Evolutionary conservation across 805 yeast species (phyloP).

Genomic region (Metschnikowia picachoensis): DNA sequence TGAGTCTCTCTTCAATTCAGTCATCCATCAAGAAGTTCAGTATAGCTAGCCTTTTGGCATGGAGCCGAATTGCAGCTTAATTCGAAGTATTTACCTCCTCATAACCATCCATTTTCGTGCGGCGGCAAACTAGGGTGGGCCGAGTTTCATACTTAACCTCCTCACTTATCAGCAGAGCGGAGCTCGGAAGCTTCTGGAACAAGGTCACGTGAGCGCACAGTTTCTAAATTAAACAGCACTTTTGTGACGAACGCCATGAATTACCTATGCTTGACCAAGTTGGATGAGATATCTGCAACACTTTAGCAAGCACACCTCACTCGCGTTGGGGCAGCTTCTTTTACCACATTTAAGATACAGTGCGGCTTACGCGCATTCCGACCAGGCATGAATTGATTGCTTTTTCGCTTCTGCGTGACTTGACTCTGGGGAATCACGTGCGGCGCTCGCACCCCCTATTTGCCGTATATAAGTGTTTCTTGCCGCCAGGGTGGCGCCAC

Average conservation of each 20-base stretch:
- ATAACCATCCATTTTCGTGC: too few relatives aligned
- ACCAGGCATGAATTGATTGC: constrained; percentile 11
- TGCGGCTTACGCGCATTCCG: constrained; percentile 7
- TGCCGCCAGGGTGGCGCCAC: constrained; percentile 14
- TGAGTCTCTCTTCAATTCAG: too few relatives aligned
- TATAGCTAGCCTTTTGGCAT: too few relatives aligned
- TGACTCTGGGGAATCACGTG: constrained; percentile 16
- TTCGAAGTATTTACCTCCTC: too few relatives aligned
- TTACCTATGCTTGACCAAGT: too few relatives aligned
- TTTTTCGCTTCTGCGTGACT: constrained; percentile 18
- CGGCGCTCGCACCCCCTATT: constrained; percentile 14
- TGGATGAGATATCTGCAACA: too few relatives aligned
- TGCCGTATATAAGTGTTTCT: constrained; percentile 17
- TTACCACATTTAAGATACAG: neutral
- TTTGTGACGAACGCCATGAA: too few relatives aligned
- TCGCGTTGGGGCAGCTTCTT: neutral
- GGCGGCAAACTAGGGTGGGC: neutral
- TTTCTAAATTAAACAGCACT: too few relatives aligned
- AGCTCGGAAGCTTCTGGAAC: constrained; percentile 2
- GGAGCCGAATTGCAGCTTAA: too few relatives aligned
- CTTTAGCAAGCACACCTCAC: too few relatives aligned
- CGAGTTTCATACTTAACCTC: neutral
- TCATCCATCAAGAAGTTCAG: too few relatives aligned
- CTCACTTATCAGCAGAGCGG: neutral
- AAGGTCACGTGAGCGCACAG: neutral